These are phyloP conservation scores for Aquilaria malaccensis DNA, from an alignment of 345 rosid species.

Conservation along the genomic window DNA sequence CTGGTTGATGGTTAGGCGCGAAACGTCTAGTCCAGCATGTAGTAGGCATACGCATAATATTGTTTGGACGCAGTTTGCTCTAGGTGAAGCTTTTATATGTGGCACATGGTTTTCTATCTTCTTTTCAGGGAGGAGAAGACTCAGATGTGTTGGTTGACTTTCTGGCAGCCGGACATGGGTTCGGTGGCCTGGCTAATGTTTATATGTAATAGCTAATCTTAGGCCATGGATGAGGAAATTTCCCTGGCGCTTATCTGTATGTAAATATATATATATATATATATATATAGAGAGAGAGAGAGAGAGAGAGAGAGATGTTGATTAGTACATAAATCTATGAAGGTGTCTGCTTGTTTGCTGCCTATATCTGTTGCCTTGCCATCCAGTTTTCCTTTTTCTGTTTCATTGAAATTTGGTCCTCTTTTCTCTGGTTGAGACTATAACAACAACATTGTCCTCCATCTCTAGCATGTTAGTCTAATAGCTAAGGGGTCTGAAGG, in stretches of 20 bases:
- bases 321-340: neutral
- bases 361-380: neutral
- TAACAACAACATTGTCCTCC: conserved; percentile 19
- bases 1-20: conserved; percentile 15
- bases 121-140: conserved; percentile 27
- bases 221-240: conserved; percentile 29
- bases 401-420: neutral
- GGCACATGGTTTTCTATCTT: conserved; percentile 23
- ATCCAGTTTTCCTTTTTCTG: neutral
- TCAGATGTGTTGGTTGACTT: conserved; percentile 17
- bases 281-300: too few species aligned
- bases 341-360: conserved; percentile 25
- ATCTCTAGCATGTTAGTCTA: neutral
- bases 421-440: conserved; percentile 19
- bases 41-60: conserved; percentile 16
- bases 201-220: conserved; percentile 28
- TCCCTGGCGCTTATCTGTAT: conserved; percentile 25
- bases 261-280: conserved; percentile 4
- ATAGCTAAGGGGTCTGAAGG: neutral
- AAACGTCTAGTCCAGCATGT: conserved; percentile 29
- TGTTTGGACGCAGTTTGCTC: conserved; percentile 15
- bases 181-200: conserved; percentile 25
- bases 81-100: conserved; percentile 18
- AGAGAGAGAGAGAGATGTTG: too few species aligned
- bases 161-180: conserved; percentile 25